phyloP scores from a whole-genome alignment of 2,329 filamentous ascomycete genomes.

The Cylindrodendrum hubeiense region DNA sequence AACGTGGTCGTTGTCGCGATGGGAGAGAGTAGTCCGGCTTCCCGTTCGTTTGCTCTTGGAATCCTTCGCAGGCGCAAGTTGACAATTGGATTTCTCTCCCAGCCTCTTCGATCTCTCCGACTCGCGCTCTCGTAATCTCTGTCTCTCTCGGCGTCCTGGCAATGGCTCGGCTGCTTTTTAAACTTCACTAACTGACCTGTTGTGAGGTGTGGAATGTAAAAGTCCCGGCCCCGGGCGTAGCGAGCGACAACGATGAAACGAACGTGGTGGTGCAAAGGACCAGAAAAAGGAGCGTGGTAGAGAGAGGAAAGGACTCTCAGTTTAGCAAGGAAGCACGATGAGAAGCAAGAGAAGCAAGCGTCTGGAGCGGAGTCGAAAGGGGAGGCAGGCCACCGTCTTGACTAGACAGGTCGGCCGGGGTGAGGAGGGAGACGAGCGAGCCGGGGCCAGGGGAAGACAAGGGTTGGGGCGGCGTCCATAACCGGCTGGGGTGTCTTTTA shows the following conservation, averaged over 20 bases:
- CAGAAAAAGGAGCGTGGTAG: slow-evolving; percentile 62
- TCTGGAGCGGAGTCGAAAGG: slow-evolving; percentile 43
- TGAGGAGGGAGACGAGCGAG: slow-evolving; percentile 20
- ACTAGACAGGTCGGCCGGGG: slow-evolving; percentile 20
- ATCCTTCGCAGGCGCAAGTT: neutral
- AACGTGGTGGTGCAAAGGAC: slow-evolving; percentile 45
- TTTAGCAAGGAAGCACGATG: slow-evolving; percentile 58
- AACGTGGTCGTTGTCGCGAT: neutral
- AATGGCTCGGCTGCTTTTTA: neutral
- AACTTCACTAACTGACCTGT: slow-evolving; percentile 39
- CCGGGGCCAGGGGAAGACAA: slow-evolving; percentile 25
- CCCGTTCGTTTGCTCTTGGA: neutral
- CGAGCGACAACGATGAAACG: slow-evolving; percentile 46
- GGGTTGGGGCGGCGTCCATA: slow-evolving; percentile 16
- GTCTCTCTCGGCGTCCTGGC: slow-evolving; percentile 2
- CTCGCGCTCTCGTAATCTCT: slow-evolving; percentile 11
- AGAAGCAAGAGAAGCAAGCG: slow-evolving; percentile 44
- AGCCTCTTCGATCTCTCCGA: neutral
- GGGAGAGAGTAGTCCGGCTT: slow-evolving; percentile 8
- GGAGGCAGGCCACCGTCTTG: slow-evolving; percentile 41
- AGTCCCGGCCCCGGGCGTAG: slow-evolving; percentile 35
- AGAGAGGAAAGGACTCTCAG: slow-evolving; percentile 65
- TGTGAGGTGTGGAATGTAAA: slow-evolving; percentile 37
- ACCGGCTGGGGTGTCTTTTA: slow-evolving; percentile 17
- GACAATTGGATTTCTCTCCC: slow-evolving; percentile 1